These are phyloP conservation scores for Rhizopus arrhizus DNA, from an alignment of 371 early-diverging fungal species.

Conservation along the genomic window DNA sequence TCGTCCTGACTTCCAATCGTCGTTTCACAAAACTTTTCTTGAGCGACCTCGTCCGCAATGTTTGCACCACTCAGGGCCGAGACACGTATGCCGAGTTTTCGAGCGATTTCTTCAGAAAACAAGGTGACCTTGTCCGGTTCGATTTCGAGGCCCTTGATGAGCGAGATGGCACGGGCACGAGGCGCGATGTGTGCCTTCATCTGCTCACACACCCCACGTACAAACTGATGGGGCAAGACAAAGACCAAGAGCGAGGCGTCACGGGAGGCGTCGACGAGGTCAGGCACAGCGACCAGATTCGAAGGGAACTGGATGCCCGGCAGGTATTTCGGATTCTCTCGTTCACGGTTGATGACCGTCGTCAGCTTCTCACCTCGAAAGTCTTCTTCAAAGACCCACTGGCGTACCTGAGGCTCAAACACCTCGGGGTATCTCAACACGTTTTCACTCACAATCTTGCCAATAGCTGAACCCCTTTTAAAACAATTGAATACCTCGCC, in stretches of 20 bases:
- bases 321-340: slow-evolving; percentile 96
- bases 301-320: slow-evolving; percentile 88
- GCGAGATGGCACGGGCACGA: slow-evolving; percentile 85
- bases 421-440: slow-evolving; percentile 60
- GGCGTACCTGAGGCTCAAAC: slow-evolving; percentile 81
- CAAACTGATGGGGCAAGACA: slow-evolving; percentile 98
- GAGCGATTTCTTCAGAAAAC: slow-evolving; percentile 87
- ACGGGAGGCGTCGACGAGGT: slow-evolving; percentile 73
- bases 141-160: slow-evolving; percentile 95
- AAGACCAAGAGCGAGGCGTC: slow-evolving; percentile 92
- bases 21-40: slow-evolving; percentile 93
- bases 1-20: slow-evolving; percentile 84
- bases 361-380: slow-evolving; percentile 85
- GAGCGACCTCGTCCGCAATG: slow-evolving; percentile 98
- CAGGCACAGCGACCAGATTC: slow-evolving; percentile 86
- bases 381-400: slow-evolving; percentile 96
- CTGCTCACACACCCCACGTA: slow-evolving; percentile 78
- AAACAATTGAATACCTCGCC: not conserved
- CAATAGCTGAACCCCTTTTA: slow-evolving; percentile 93
- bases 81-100: slow-evolving; percentile 76
- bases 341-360: slow-evolving; percentile 90
- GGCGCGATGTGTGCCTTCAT: slow-evolving; percentile 68
- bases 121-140: slow-evolving; percentile 73
- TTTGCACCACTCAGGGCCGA: slow-evolving; percentile 98
- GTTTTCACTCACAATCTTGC: slow-evolving; percentile 92